These are phyloP conservation scores for Penicillium sp. DNA, from an alignment of 2,329 filamentous ascomycete genomes.

Conservation along the genomic window DNA sequence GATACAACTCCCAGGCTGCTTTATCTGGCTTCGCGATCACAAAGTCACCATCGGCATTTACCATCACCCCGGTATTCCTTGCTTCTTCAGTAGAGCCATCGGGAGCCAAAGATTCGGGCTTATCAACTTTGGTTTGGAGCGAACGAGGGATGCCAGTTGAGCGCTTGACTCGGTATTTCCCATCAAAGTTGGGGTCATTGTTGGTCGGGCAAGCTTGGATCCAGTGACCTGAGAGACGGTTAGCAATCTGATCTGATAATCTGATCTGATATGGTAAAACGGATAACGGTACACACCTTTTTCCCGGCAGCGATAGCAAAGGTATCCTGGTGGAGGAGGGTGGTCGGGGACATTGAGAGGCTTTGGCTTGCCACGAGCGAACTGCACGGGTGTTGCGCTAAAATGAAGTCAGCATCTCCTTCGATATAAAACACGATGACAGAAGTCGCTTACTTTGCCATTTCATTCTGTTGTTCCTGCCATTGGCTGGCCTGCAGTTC, in stretches of 20 bases:
- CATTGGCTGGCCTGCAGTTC: conserved; percentile 87
- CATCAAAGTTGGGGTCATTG: conserved; percentile 93
- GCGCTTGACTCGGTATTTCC: conserved; percentile 87
- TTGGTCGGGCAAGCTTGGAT: conserved; percentile 99
- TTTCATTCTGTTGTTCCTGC: conserved; percentile 89
- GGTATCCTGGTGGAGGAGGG: conserved; percentile 88
- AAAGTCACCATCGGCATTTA: conserved; percentile 96
- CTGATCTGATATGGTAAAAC: not conserved
- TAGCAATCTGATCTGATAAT: conserved; percentile 18
- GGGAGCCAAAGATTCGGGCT: conserved; percentile 73
- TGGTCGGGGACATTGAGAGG: conserved; percentile 79
- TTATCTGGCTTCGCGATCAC: conserved; percentile 96
- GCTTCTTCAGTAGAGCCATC: conserved; percentile 76
- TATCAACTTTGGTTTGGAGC: conserved; percentile 93
- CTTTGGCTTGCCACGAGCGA: conserved; percentile 41
- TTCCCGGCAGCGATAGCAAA: conserved; percentile 93
- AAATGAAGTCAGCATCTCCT: conserved; percentile 35
- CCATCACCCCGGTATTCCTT: conserved; percentile 90
- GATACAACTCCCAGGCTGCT: conserved; percentile 94
- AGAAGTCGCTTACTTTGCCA: conserved; percentile 68
- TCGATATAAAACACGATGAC: not conserved
- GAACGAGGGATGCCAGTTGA: conserved; percentile 96
- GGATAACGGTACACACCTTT: conserved; percentile 60
- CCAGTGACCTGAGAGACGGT: conserved; percentile 72
- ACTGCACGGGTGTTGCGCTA: conserved; percentile 48